Evolutionary conservation across 169 alveolate genomes (phyloP), one percentile per base, ranked within the genome.

Genomic region (Cryptosporidium meleagridis): DNA sequence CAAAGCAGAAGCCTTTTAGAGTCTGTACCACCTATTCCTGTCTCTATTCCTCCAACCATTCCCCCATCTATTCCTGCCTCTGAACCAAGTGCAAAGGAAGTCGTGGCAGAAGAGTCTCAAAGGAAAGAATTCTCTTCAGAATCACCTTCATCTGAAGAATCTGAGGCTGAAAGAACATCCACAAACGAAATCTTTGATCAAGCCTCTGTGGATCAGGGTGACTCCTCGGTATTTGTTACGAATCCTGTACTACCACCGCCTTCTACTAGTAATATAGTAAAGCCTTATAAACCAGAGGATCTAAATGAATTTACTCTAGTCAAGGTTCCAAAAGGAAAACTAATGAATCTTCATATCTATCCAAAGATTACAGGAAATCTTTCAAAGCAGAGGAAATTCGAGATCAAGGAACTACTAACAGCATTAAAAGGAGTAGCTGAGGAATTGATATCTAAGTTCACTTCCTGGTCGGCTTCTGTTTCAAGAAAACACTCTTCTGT

Each of bases 391-490:
- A 58, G 52, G 31, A 80, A 41, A 9, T 80, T 44, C 44, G 89
- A 80, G 37, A 37, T 80, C 6, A 80, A 44, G 8, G 80, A 80
- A n/a, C 41, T 80, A 31, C n/a, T 62, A 7, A 39, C 89, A 37
- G 26, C 58, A 6, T 29, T 80, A 26, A 80, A 80, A 31, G 80
- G 80, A 2, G 62, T 80, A 23, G 65, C 44, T 35, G 67, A 62
- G 6, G 14, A 80, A 21, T 23, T 80, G 41, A 31, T 80, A 12
- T 29, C 18, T 21, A 35, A 26, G 59, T 80, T 80, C 55, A 80
- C 89, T 14, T 61, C 75, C 12, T 80, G 89, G 89, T 80, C 89
- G 9, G 59, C 89, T 29, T 18, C 41, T 5, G 44, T 12, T 31
- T 29, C 80, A 1, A 48, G 75, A 26, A 80, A 65, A 58, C 89